phyloP scores from a whole-genome alignment of 2,329 filamentous ascomycete genomes.

The Myriosclerotinia duriaeana region DNA sequence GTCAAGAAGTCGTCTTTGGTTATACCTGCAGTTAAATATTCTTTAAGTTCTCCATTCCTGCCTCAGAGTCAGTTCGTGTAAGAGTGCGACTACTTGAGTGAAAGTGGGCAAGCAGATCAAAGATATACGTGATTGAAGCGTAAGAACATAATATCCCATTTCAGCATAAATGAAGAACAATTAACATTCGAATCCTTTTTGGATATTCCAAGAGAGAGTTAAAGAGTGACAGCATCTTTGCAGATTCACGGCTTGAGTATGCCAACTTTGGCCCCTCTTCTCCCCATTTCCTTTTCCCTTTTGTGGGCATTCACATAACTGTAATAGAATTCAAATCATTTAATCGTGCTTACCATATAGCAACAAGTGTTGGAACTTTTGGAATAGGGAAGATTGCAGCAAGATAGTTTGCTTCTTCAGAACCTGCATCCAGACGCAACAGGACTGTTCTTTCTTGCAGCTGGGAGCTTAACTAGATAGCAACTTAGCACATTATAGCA shows the following conservation, averaged over 20 bases:
- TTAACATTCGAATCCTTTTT: background rate
- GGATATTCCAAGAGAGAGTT: background rate
- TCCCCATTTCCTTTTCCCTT: background rate
- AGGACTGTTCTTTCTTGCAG: slow-evolving; percentile 65
- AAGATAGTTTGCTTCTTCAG: slow-evolving; percentile 78
- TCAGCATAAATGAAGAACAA: background rate
- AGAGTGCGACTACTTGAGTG: background rate
- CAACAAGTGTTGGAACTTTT: slow-evolving; percentile 72
- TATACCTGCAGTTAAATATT: slow-evolving; percentile 68
- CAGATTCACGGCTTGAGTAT: background rate
- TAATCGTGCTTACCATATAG: slow-evolving; percentile 63
- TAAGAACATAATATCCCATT: background rate
- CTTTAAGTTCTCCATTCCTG: slow-evolving; percentile 72
- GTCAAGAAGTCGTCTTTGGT: slow-evolving; percentile 65
- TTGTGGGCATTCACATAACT: background rate
- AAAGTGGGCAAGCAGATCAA: background rate
- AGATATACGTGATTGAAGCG: too few relatives aligned
- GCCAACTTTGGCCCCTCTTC: background rate
- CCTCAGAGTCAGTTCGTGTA: background rate
- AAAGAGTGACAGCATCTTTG: background rate
- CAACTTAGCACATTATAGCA: slow-evolving; percentile 21
- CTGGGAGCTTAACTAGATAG: slow-evolving; percentile 52
- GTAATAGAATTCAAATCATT: slow-evolving; percentile 6
- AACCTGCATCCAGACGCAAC: slow-evolving; percentile 69
- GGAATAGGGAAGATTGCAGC: slow-evolving; percentile 80